These are phyloP conservation scores for Melanomma pulvis-pyrius DNA, from an alignment of 495 filamentous ascomycete genomes.

Conservation along the genomic window DNA sequence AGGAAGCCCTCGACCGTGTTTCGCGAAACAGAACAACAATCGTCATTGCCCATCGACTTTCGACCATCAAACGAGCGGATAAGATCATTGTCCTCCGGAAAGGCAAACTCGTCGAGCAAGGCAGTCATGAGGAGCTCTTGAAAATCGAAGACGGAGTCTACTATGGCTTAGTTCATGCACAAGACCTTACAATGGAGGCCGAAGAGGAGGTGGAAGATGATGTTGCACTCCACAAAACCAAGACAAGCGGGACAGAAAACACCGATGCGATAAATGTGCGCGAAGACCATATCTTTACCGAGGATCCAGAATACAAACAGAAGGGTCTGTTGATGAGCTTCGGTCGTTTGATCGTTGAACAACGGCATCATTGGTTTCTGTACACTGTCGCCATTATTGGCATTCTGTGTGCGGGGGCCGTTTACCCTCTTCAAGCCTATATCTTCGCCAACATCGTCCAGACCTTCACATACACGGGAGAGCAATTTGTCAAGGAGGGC, in stretches of 20 bases:
- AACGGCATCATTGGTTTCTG: conserved; percentile 34
- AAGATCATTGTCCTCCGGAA: conserved; percentile 40
- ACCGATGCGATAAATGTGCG: neutral
- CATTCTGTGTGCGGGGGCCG: conserved; percentile 34
- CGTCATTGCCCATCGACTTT: conserved; percentile 42
- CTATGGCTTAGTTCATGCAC: conserved; percentile 37
- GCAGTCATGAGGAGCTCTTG: conserved; percentile 38
- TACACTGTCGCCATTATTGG: conserved; percentile 31
- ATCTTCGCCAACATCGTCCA: conserved; percentile 39
- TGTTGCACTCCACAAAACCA: conserved; percentile 8
- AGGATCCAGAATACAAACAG: conserved; percentile 32
- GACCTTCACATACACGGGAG: conserved; percentile 32
- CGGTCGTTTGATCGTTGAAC: conserved; percentile 36
- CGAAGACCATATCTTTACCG: neutral
- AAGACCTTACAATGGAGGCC: conserved; percentile 31
- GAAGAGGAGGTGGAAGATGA: conserved; percentile 23
- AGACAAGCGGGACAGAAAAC: conserved; percentile 21
- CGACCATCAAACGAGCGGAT: conserved; percentile 41
- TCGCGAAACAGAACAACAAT: conserved; percentile 41
- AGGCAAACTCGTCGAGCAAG: conserved; percentile 41
- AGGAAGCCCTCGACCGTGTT: conserved; percentile 40
- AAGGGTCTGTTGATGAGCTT: conserved; percentile 27
- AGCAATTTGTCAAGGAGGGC: conserved; percentile 27
- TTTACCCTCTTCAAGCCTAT: conserved; percentile 39
- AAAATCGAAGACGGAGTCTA: conserved; percentile 35